Percentiles rank a stretch among this genome's conserved stretches.
Evolutionary conservation across 495 filamentous ascomycete species (phyloP).

Genomic region (Parathielavia appendiculata): DNA sequence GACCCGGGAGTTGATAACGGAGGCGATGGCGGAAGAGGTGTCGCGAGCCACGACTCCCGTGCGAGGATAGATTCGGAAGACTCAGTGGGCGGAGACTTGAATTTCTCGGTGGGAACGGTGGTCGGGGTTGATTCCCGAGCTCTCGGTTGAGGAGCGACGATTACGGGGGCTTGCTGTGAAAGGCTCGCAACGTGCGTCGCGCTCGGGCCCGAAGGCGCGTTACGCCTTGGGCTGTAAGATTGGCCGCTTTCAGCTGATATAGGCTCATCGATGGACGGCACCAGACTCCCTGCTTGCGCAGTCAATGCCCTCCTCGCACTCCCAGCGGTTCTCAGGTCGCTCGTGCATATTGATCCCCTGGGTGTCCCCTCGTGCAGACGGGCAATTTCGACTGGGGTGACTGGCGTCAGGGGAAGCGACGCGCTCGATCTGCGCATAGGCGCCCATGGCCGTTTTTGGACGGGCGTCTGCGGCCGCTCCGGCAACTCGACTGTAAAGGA

Average conservation of each 20-base stretch:
- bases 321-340: constrained; percentile 2
- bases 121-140: constrained; percentile 4
- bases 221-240: not conserved
- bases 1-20: constrained; percentile 40
- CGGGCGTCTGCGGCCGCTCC: constrained; percentile 58
- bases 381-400: constrained; percentile 25
- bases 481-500: constrained; percentile 72
- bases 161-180: constrained; percentile 26
- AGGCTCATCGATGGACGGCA: not conserved
- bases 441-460: constrained; percentile 64
- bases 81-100: constrained; percentile 30
- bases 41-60: constrained; percentile 53
- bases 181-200: not conserved
- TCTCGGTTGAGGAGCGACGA: constrained; percentile 32
- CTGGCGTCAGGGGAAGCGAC: constrained; percentile 23
- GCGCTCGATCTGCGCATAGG: constrained; percentile 47
- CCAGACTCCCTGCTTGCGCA: not conserved
- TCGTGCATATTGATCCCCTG: constrained; percentile 15
- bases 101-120: constrained; percentile 15
- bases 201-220: not conserved
- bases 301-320: not conserved
- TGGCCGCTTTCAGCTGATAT: not conserved
- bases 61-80: constrained; percentile 50
- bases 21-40: constrained; percentile 46
- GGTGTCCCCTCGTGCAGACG: constrained; percentile 17